Conservation (phyloP, 306 rosid genomes). For the Rubus parviflorus region DNA sequence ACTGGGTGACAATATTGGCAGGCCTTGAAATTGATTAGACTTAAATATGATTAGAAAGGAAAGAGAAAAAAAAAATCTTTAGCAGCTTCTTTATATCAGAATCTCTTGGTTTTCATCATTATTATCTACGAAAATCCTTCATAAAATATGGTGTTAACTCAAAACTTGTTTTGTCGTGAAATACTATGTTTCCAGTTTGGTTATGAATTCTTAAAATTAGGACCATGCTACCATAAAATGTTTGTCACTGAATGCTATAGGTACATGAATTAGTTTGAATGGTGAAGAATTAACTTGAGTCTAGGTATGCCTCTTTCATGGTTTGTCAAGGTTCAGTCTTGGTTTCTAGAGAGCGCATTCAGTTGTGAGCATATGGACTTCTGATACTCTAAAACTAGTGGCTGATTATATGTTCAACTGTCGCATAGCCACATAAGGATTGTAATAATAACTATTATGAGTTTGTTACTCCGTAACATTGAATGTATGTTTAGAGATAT, state of each 20-base stretch:
- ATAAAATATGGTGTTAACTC: background rate
- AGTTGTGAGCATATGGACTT: background rate
- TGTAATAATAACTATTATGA: background rate
- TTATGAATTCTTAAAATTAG: background rate
- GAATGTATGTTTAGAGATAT: background rate
- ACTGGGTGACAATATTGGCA: background rate
- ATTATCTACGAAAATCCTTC: background rate
- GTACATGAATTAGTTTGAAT: background rate
- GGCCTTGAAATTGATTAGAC: background rate
- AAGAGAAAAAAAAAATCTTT: background rate
- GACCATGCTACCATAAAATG: background rate
- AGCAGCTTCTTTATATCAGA: background rate
- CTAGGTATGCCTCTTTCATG: background rate
- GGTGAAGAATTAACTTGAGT: background rate
- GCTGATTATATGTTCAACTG: background rate
- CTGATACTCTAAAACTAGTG: background rate
- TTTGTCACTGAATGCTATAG: background rate
- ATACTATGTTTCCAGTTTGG: background rate
- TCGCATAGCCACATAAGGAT: background rate
- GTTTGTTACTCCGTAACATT: background rate
- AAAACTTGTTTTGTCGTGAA: background rate
- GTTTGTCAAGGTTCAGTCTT: background rate
- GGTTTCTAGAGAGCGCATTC: background rate
- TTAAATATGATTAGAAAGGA: background rate
- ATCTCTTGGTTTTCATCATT: constrained; percentile 1